Evolutionary conservation across 2,329 filamentous ascomycete species (phyloP).

Genomic region (Monosporascus ibericus): DNA sequence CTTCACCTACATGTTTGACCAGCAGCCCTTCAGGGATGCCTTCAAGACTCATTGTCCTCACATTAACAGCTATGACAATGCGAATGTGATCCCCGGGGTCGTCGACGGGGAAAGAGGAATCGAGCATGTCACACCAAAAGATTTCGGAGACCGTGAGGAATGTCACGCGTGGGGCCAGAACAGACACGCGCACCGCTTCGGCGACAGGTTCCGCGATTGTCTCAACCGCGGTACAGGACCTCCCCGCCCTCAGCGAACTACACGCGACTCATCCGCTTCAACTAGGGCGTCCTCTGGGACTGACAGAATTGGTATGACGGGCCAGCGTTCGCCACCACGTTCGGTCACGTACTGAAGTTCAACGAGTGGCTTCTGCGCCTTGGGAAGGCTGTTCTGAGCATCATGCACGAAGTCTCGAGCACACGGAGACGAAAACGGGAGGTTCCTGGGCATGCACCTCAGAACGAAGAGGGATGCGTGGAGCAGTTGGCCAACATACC

Average conservation of each 20-base stretch:
- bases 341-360: constrained; percentile 35
- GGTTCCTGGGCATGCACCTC: constrained; percentile 38
- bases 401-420: constrained; percentile 26
- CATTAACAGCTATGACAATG: constrained; percentile 34
- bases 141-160: constrained; percentile 31
- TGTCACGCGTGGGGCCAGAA: constrained; percentile 35
- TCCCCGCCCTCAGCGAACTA: constrained; percentile 18
- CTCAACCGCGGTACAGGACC: constrained; percentile 23
- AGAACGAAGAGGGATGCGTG: constrained; percentile 42
- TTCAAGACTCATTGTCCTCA: constrained; percentile 34
- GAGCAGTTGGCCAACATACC: constrained; percentile 38
- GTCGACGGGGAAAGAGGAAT: constrained; percentile 24
- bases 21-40: constrained; percentile 34
- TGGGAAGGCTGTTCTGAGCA: constrained; percentile 28
- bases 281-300: constrained; percentile 40
- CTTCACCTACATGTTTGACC: constrained; percentile 43
- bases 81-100: constrained; percentile 31
- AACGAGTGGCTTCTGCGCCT: constrained; percentile 35
- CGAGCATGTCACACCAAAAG: constrained; percentile 35
- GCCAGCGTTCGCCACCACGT: constrained; percentile 18
- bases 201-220: constrained; percentile 27
- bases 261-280: constrained; percentile 34
- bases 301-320: constrained; percentile 41
- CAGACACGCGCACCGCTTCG: constrained; percentile 33
- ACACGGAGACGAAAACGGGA: constrained; percentile 14